Base-by-base conservation (phyloP, 306 rosid species). In the Castanea crenata region DNA sequence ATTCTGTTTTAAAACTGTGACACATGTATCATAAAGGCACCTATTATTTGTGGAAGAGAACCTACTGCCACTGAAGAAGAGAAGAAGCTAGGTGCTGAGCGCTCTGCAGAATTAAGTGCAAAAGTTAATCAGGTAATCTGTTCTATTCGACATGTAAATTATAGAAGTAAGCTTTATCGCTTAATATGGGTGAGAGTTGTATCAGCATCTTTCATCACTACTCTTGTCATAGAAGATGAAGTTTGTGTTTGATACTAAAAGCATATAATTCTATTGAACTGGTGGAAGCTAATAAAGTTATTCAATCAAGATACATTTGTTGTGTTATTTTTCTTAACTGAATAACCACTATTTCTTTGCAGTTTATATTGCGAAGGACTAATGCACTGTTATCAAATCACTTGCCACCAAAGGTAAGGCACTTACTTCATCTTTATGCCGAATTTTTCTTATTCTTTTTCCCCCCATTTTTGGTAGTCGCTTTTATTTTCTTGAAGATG, bases 41-140 rank as follows among this genome's bases (percentile, higher is more conserved):
- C 97, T 0, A 94, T 92, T 80, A 90, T 94, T 72, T 85, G 92
- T 55, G 99, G 99, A 85, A 93, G 99, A 85, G 99, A 94, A 89
- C 99, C 99, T 68, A 83, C 87, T 78, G 90, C 95, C 71, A 79
- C 87, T 31, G 83, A 84, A 63, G 97, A 91, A 83, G 97, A 92
- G 83, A 92, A 89, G 94, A 92, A 83, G 87, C 89, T 94, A 69
- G 89, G 99, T 68, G 84, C 81, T 74, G 92, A 92, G 77, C 97
- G 97, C 70, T 85, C 97, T 41, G 76, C 91, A 35, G 99, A 92
- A 86, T 83, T 94, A 86, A 94, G 99, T 85, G 89, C 81, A 55
- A 86, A 83, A 79, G 99, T 94, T 78, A 94, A 94, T 76, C 92
- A 71, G 99, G 99, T 92, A 78, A 76, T 61, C 25, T 71, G 31